These are phyloP conservation scores for Harringtonia aguacate DNA, from an alignment of 2,329 filamentous ascomycete genomes.

Conservation along the genomic window DNA sequence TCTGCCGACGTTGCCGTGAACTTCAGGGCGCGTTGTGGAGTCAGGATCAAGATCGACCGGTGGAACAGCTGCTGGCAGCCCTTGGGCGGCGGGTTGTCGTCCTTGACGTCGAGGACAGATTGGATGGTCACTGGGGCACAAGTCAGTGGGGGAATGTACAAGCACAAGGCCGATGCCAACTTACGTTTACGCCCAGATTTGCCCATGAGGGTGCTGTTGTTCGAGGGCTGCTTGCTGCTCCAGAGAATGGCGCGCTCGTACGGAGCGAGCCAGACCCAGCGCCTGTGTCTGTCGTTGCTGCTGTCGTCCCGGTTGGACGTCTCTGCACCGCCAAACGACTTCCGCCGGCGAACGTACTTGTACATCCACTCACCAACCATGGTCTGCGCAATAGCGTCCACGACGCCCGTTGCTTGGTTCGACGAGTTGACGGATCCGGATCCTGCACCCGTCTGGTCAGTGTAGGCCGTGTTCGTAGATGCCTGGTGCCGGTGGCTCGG, in stretches of 20 bases:
- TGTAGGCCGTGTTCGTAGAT: conserved; percentile 48
- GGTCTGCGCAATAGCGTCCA: conserved; percentile 93
- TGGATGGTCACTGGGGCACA: conserved; percentile 67
- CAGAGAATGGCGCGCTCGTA: conserved; percentile 95
- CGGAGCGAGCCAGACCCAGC: conserved; percentile 97
- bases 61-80: conserved; percentile 61
- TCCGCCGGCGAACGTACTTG: conserved; percentile 79
- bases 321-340: conserved; percentile 77
- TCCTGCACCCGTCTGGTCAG: conserved; percentile 31
- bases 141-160: conserved; percentile 14
- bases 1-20: conserved; percentile 80
- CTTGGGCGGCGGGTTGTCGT: conserved; percentile 78
- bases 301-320: conserved; percentile 56
- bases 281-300: conserved; percentile 74
- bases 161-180: conserved; percentile 24
- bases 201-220: conserved; percentile 77
- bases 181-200: conserved; percentile 91
- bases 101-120: conserved; percentile 93
- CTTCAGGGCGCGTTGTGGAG: conserved; percentile 85
- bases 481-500: conserved; percentile 43
- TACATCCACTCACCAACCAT: conserved; percentile 99
- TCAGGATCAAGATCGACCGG: conserved; percentile 89
- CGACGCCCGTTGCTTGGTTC: conserved; percentile 65
- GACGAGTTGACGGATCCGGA: conserved; percentile 45
- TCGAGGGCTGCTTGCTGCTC: conserved; percentile 94